Conservation (phyloP, 2,329 filamentous ascomycete genomes). For the Diaporthe vexans region DNA sequence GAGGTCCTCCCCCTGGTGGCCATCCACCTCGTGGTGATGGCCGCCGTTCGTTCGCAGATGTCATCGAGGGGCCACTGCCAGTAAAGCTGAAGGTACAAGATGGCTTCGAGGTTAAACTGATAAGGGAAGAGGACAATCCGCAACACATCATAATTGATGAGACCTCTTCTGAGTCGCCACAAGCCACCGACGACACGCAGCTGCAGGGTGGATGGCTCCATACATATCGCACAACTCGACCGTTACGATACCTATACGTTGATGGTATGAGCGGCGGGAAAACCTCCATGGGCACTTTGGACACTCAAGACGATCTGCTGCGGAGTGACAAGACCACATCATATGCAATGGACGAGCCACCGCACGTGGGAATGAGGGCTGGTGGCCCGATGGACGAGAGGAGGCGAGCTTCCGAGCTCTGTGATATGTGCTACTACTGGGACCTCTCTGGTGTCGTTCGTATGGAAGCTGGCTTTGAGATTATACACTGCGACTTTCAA, state of each 20-base stretch:
- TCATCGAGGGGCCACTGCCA: not conserved
- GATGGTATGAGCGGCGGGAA: conserved; percentile 81
- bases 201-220: conserved; percentile 71
- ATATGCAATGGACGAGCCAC: conserved; percentile 21
- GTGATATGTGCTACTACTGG: conserved; percentile 65
- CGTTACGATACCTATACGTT: conserved; percentile 74
- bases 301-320: conserved; percentile 75
- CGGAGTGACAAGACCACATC: conserved; percentile 52
- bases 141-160: conserved; percentile 29
- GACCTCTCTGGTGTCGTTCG: conserved; percentile 76
- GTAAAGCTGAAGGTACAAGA: not conserved
- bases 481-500: conserved; percentile 76
- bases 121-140: conserved; percentile 8
- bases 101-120: not conserved
- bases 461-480: conserved; percentile 79
- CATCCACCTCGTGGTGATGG: conserved; percentile 29
- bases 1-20: conserved; percentile 15
- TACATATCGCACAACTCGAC: conserved; percentile 71
- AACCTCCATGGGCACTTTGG: conserved; percentile 74
- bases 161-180: not conserved
- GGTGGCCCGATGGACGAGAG: conserved; percentile 58
- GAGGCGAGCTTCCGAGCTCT: conserved; percentile 68
- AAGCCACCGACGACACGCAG: not conserved
- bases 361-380: conserved; percentile 1
- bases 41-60: not conserved